Evolutionary conservation across 306 rosid genomes (phyloP).

Genomic region (Castanospermum australe): DNA sequence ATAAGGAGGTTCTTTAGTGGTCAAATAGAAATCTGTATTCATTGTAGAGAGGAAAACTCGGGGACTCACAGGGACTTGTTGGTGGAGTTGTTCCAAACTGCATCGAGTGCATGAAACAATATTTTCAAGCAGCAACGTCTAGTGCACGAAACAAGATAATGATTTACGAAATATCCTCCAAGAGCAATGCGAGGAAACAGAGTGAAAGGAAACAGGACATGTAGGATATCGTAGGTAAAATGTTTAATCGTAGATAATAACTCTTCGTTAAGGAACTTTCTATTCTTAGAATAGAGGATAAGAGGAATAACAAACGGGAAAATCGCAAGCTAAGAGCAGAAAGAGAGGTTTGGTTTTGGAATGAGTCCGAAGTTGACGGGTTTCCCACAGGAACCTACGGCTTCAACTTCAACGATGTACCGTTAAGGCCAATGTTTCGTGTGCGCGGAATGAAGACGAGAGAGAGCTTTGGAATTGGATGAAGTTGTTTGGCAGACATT

Average conservation of each 20-base stretch:
- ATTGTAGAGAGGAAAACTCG: background rate
- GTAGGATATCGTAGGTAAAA: background rate
- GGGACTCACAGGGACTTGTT: background rate
- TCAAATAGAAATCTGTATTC: background rate
- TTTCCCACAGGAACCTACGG: slow-evolving; percentile 42
- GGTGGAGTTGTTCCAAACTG: background rate
- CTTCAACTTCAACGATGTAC: background rate
- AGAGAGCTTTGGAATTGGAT: background rate
- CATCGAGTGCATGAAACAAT: background rate
- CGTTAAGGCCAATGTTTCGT: background rate
- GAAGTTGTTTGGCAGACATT: background rate
- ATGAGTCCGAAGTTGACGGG: slow-evolving; percentile 70
- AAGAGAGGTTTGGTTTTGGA: slow-evolving; percentile 12
- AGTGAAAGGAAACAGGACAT: slow-evolving; percentile 1
- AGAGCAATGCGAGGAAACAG: background rate
- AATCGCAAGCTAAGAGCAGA: slow-evolving; percentile 1
- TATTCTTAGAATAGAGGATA: slow-evolving; percentile 18
- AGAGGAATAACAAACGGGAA: slow-evolving; percentile 4
- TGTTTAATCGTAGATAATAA: background rate
- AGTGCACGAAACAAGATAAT: background rate
- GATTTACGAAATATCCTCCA: background rate
- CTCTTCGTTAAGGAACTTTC: background rate
- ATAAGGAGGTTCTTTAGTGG: too few species aligned
- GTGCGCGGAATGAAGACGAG: background rate
- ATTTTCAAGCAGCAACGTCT: background rate